A percentile compares a stretch with the other conserved stretches of the same genome.
These are phyloP conservation scores for Paracoccidioides brasiliensis DNA, from an alignment of 2,329 filamentous ascomycete species.

Conservation along the genomic window DNA sequence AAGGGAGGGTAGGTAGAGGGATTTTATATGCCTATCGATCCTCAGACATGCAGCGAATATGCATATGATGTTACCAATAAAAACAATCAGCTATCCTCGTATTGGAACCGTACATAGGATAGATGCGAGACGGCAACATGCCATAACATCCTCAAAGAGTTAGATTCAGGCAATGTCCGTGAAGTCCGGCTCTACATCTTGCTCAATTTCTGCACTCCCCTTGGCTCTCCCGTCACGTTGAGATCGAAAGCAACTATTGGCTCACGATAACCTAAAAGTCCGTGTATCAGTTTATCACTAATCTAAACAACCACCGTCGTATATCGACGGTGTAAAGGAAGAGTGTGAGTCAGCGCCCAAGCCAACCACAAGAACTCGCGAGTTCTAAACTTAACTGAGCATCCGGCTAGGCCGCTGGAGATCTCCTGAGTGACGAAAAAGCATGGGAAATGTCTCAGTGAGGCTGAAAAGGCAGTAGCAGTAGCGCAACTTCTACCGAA, in stretches of 20 bases:
- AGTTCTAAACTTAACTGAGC: background rate
- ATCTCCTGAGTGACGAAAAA: background rate
- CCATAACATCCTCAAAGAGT: background rate
- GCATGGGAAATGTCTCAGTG: background rate
- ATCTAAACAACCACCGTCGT: background rate
- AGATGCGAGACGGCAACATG: background rate
- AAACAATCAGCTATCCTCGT: background rate
- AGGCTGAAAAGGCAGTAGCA: background rate
- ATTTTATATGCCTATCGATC: background rate
- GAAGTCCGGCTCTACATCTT: background rate
- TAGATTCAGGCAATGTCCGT: background rate
- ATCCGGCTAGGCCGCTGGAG: background rate
- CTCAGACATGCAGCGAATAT: background rate
- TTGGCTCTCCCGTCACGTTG: background rate
- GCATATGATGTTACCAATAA: background rate
- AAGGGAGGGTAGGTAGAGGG: background rate
- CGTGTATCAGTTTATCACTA: background rate
- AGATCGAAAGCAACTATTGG: background rate
- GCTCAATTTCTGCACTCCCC: background rate
- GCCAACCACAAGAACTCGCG: background rate
- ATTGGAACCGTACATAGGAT: background rate
- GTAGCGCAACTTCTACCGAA: background rate
- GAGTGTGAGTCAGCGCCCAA: background rate
- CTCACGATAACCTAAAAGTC: background rate
- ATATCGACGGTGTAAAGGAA: background rate